Evolutionary conservation across 495 filamentous ascomycete genomes (phyloP).

Genomic region (Pseudotulostoma volvatum): DNA sequence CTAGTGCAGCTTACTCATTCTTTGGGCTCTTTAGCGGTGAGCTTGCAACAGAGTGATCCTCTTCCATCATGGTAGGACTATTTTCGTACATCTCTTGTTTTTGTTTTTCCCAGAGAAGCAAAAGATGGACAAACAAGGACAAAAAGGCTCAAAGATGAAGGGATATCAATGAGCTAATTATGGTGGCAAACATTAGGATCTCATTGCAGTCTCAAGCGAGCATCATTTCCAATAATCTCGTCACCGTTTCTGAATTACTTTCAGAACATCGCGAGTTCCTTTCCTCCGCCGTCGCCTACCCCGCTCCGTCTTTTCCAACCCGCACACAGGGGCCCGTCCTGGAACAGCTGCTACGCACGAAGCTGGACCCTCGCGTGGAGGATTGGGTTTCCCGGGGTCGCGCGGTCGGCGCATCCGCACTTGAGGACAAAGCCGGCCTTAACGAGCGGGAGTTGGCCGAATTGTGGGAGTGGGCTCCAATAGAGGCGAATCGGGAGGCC

Average conservation of each 20-base stretch:
- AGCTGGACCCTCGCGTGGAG: slow-evolving; percentile 59
- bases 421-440: slow-evolving; percentile 21
- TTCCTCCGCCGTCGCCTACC: slow-evolving; percentile 48
- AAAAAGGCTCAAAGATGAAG: too few relatives aligned
- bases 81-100: too few relatives aligned
- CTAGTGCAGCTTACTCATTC: slow-evolving; percentile 51
- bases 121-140: slow-evolving; percentile 24
- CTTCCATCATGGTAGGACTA: slow-evolving; percentile 47
- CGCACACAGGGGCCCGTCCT: slow-evolving; percentile 49
- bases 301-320: slow-evolving; percentile 58
- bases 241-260: slow-evolving; percentile 40
- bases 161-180: too few relatives aligned
- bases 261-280: slow-evolving; percentile 44
- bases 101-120: slow-evolving; percentile 17
- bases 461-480: slow-evolving; percentile 34
- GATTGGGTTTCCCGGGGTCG: slow-evolving; percentile 52
- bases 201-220: slow-evolving; percentile 51
- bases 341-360: slow-evolving; percentile 55
- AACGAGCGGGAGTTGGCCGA: slow-evolving; percentile 23
- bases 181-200: slow-evolving; percentile 37
- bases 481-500: slow-evolving; percentile 35
- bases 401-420: slow-evolving; percentile 13
- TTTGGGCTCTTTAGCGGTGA: slow-evolving; percentile 42
- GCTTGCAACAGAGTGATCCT: slow-evolving; percentile 36
- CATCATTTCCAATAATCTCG: slow-evolving; percentile 49